These are phyloP conservation scores for Aspergillus calidoustus DNA, from an alignment of 2,329 filamentous ascomycete genomes.

Conservation along the genomic window DNA sequence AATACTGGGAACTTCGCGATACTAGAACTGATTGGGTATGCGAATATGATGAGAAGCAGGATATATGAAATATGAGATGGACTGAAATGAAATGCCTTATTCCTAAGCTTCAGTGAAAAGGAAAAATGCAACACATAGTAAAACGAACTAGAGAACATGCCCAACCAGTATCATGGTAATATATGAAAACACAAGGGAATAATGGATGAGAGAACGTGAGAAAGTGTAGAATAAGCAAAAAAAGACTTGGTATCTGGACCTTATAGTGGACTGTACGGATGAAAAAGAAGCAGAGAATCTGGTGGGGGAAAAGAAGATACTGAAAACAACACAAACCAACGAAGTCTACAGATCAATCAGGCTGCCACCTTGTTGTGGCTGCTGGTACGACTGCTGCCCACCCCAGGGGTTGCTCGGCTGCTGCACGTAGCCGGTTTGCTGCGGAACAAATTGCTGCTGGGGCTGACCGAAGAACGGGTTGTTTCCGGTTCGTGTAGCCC, in stretches of 20 bases:
- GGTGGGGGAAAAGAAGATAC: slow-evolving; percentile 3
- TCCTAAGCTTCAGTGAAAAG: slow-evolving; percentile 7
- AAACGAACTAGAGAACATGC: slow-evolving; percentile 8
- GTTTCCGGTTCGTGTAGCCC: slow-evolving; percentile 70
- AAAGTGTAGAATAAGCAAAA: slow-evolving; percentile 6
- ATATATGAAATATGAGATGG: neutral
- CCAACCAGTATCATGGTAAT: slow-evolving; percentile 16
- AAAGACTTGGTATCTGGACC: slow-evolving; percentile 24
- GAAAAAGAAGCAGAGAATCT: slow-evolving; percentile 10
- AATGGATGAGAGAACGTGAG: slow-evolving; percentile 8
- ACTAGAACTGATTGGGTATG: neutral
- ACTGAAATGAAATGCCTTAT: slow-evolving; percentile 1
- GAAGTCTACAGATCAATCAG: slow-evolving; percentile 62
- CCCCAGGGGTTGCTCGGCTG: slow-evolving; percentile 61
- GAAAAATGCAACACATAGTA: slow-evolving; percentile 1
- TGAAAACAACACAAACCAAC: slow-evolving; percentile 5
- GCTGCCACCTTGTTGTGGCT: slow-evolving; percentile 56
- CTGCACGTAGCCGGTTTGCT: slow-evolving; percentile 51
- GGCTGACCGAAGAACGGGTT: slow-evolving; percentile 83
- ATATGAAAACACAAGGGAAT: slow-evolving; percentile 10
- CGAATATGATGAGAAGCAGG: neutral
- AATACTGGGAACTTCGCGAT: neutral
- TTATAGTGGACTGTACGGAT: slow-evolving; percentile 17
- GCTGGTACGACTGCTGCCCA: slow-evolving; percentile 49
- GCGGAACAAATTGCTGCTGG: slow-evolving; percentile 56